Percentiles rank a stretch among this genome's conserved stretches.
These are phyloP conservation scores for Aureobasidium lini DNA, from an alignment of 2,329 filamentous ascomycete genomes.

Conservation along the genomic window DNA sequence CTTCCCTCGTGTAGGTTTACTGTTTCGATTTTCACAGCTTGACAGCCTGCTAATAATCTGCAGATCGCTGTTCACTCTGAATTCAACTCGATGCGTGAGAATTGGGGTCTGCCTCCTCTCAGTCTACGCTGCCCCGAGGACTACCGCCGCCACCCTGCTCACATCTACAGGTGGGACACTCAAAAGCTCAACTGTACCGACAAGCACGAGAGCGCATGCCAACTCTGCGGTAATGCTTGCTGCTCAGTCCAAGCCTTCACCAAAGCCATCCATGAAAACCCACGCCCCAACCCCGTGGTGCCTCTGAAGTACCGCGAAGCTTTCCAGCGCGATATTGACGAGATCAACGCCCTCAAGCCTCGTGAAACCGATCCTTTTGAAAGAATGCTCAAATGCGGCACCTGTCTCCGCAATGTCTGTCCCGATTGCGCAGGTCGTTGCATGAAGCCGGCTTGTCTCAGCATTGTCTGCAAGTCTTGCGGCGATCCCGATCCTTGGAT, in stretches of 20 bases:
- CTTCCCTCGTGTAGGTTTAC: background rate
- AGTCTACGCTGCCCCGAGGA: conserved; percentile 5
- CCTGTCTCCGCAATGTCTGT: conserved; percentile 18
- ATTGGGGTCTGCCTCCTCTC: conserved; percentile 13
- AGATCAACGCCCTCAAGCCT: background rate
- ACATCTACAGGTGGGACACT: conserved; percentile 17
- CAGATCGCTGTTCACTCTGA: background rate
- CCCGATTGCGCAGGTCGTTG: conserved; percentile 16
- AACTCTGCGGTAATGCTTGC: conserved; percentile 16
- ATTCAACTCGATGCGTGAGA: background rate
- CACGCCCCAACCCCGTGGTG: conserved; percentile 7
- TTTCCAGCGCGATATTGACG: conserved; percentile 1
- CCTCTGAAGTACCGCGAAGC: conserved; percentile 1
- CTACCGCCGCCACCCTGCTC: conserved; percentile 15
- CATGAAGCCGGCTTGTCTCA: background rate
- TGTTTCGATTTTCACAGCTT: background rate
- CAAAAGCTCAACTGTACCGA: conserved; percentile 17
- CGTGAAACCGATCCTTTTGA: conserved; percentile 18
- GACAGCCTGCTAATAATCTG: background rate
- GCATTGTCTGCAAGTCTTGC: conserved; percentile 10
- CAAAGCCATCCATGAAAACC: conserved; percentile 10
- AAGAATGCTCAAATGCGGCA: conserved; percentile 18
- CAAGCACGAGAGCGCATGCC: conserved; percentile 14
- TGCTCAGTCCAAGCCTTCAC: conserved; percentile 13
- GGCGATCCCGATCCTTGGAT: background rate